Percentiles rank a stretch among this genome's conserved stretches.
These are phyloP conservation scores for Rasamsonia emersonii DNA, from an alignment of 2,329 filamentous ascomycete genomes.

Conservation along the genomic window DNA sequence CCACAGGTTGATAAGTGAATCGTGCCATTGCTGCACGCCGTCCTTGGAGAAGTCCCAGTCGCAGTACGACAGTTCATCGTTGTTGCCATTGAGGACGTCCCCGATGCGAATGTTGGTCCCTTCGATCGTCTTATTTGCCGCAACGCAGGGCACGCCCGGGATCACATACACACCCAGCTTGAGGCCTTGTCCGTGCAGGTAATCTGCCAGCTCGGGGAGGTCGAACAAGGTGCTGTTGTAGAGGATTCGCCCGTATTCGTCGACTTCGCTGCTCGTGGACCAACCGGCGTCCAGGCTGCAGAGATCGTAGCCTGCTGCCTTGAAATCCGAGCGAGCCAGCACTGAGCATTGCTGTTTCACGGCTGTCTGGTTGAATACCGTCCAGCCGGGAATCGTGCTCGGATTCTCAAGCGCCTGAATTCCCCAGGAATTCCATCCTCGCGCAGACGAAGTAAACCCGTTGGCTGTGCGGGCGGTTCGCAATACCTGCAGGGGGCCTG, in stretches of 20 bases:
- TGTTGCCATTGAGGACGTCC: constrained; percentile 12
- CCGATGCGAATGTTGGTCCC: constrained; percentile 17
- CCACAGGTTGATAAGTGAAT: constrained; percentile 18
- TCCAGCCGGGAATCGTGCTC: too few relatives aligned
- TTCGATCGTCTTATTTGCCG: constrained; percentile 15
- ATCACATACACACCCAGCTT: constrained; percentile 20
- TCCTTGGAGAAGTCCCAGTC: constrained; percentile 18
- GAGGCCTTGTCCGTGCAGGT: constrained; percentile 16
- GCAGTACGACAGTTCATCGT: constrained; percentile 7
- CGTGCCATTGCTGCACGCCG: constrained; percentile 18
- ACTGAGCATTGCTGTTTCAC: constrained; percentile 1
- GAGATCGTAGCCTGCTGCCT: constrained; percentile 13
- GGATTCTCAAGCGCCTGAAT: constrained; percentile 1
- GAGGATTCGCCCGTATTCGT: constrained; percentile 18
- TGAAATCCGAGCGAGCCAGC: constrained; percentile 3
- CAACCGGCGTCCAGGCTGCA: constrained; percentile 22
- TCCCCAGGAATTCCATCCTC: constrained; percentile 5
- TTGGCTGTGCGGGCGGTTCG: constrained; percentile 1
- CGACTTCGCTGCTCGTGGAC: constrained; percentile 13
- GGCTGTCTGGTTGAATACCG: not conserved
- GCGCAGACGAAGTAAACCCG: constrained; percentile 3
- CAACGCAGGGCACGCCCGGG: constrained; percentile 16
- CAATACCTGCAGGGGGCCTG: not conserved
- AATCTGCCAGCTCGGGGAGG: constrained; percentile 13
- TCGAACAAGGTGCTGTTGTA: constrained; percentile 12